phyloP scores from a whole-genome alignment of 345 rosid genomes.

The Durio zibethinus region DNA sequence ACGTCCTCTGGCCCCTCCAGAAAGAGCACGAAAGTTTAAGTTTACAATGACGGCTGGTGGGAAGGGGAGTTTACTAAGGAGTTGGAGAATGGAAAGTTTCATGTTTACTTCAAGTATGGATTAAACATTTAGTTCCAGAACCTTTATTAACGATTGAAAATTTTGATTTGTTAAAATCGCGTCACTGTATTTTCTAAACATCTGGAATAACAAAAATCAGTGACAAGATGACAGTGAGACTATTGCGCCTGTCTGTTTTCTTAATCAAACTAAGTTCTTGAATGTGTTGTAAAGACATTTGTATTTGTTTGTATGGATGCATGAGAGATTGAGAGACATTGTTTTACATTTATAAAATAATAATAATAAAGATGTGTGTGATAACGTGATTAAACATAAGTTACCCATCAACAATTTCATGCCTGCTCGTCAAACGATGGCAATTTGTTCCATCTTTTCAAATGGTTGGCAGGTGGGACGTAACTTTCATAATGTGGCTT shows the following conservation, averaged over 20 bases:
- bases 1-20: slow-evolving; percentile 55
- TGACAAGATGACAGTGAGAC: not conserved
- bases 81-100: slow-evolving; percentile 43
- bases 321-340: not conserved
- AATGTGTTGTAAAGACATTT: not conserved
- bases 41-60: slow-evolving; percentile 85
- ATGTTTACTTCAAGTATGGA: slow-evolving; percentile 42
- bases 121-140: not conserved
- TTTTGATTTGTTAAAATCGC: not conserved
- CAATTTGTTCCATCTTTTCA: not conserved
- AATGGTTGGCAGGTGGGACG: not conserved
- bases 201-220: not conserved
- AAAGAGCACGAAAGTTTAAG: slow-evolving; percentile 37
- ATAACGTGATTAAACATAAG: not conserved
- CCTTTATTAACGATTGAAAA: not conserved
- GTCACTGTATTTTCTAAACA: not conserved
- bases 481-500: not conserved
- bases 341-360: not conserved
- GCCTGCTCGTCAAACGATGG: slow-evolving; percentile 1
- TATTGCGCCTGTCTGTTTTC: not conserved
- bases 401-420: not conserved
- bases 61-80: slow-evolving; percentile 68
- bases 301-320: not conserved
- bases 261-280: not conserved
- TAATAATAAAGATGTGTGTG: not conserved